Evolutionary conservation across 78 protist species (phyloP).

Genomic region (Dictyostelium intermedium): DNA sequence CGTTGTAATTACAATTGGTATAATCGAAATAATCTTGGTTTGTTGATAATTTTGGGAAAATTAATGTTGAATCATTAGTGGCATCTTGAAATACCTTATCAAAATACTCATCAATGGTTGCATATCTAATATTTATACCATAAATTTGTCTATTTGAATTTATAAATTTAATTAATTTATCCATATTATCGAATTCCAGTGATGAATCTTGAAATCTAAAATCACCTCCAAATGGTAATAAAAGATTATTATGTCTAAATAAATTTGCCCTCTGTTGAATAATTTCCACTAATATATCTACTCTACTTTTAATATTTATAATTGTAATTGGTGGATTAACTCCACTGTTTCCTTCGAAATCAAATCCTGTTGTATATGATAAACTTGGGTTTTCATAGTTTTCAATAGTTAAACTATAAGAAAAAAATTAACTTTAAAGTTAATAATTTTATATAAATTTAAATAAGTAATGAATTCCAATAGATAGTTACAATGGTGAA

Average conservation of each 20-base stretch:
- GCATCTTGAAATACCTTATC: slow-evolving; percentile 25
- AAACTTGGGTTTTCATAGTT: background rate
- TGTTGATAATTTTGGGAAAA: background rate
- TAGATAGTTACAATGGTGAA: background rate
- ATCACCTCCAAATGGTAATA: slow-evolving; percentile 66
- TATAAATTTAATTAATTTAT: slow-evolving; percentile 40
- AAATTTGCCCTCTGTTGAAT: slow-evolving; percentile 1
- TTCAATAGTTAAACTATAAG: background rate
- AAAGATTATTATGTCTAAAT: slow-evolving; percentile 59
- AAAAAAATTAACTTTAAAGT: background rate
- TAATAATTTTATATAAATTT: too few relatives aligned
- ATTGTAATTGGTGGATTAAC: slow-evolving; percentile 34
- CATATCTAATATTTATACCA: slow-evolving; percentile 16
- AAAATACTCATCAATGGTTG: slow-evolving; percentile 35
- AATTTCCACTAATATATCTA: slow-evolving; percentile 17
- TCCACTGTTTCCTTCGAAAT: slow-evolving; percentile 3
- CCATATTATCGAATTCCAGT: slow-evolving; percentile 71
- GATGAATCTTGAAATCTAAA: slow-evolving; percentile 48
- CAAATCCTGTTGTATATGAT: slow-evolving; percentile 51
- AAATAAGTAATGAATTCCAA: background rate
- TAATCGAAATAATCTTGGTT: slow-evolving; percentile 3
- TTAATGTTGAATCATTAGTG: background rate
- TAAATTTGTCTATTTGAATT: background rate
- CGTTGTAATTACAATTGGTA: background rate
- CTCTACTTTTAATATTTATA: slow-evolving; percentile 25